Evolutionary conservation across 1,284 basidiomycete species (phyloP).

Genomic region (Trichosporon ovoides): DNA sequence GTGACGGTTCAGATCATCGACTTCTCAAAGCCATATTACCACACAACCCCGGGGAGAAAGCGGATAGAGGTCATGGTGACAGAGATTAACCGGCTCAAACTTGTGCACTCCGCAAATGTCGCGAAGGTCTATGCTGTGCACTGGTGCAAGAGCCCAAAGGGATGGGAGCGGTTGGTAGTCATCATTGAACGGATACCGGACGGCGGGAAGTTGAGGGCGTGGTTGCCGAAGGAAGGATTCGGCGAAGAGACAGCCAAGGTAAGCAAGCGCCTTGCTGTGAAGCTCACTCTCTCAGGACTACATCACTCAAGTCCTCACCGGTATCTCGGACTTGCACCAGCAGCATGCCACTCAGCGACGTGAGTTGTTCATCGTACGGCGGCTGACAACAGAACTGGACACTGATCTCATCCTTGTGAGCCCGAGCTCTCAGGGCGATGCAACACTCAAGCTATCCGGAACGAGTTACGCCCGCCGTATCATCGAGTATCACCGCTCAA

Average conservation of each 20-base stretch:
- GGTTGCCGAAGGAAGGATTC: slow-evolving; percentile 40
- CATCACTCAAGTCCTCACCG: slow-evolving; percentile 40
- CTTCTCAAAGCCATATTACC: slow-evolving; percentile 43
- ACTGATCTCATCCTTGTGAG: slow-evolving; percentile 36
- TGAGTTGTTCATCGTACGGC: slow-evolving; percentile 16
- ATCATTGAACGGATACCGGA: slow-evolving; percentile 38
- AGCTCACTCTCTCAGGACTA: slow-evolving; percentile 30
- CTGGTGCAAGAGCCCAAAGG: slow-evolving; percentile 39
- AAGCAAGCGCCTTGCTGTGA: neutral
- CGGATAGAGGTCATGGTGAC: slow-evolving; percentile 37
- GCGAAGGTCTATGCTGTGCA: slow-evolving; percentile 38
- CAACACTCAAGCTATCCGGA: slow-evolving; percentile 38
- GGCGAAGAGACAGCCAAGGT: slow-evolving; percentile 41
- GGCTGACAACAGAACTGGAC: slow-evolving; percentile 31
- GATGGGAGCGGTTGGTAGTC: slow-evolving; percentile 43
- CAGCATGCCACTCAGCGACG: slow-evolving; percentile 41
- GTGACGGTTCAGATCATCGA: slow-evolving; percentile 45
- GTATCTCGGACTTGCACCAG: slow-evolving; percentile 38
- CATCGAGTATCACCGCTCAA: slow-evolving; percentile 46
- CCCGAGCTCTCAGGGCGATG: slow-evolving; percentile 23
- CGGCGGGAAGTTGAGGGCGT: slow-evolving; percentile 36
- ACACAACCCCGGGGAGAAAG: slow-evolving; percentile 34
- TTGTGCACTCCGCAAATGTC: slow-evolving; percentile 33
- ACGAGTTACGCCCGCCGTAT: slow-evolving; percentile 43
- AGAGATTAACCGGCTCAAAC: slow-evolving; percentile 34